Conservation (phyloP, 1,284 basidiomycete genomes). For the Agroathelia rolfsii region DNA sequence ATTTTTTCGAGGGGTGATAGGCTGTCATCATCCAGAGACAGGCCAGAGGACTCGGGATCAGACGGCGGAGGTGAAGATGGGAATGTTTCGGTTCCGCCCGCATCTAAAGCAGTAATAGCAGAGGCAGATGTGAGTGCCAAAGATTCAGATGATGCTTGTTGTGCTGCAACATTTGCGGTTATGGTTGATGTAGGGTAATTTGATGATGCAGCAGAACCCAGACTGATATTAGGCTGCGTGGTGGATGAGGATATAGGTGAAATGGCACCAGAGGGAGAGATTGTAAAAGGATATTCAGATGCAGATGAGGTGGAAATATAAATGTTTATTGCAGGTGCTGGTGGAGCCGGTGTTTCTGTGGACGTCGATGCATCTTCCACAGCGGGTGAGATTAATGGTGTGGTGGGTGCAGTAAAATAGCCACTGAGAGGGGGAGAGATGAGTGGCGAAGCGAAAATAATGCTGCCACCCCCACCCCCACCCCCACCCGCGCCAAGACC, state of each 20-base stretch:
- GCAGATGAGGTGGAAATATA: slow-evolving; percentile 10
- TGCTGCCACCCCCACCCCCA: no score
- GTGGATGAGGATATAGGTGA: no score
- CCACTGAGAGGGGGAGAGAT: slow-evolving; percentile 23
- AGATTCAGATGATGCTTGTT: no score
- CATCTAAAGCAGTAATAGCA: no score
- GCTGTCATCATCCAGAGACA: slow-evolving; percentile 61
- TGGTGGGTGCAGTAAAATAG: slow-evolving; percentile 25
- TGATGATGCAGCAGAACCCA: no score
- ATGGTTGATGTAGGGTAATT: no score
- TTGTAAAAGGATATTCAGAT: slow-evolving; percentile 18
- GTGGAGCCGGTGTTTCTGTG: slow-evolving; percentile 9
- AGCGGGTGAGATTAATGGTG: slow-evolving; percentile 22
- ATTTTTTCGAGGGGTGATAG: slow-evolving; percentile 86
- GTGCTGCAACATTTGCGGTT: no score
- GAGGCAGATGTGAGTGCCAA: no score
- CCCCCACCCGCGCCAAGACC: no score
- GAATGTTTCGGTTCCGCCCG: no score
- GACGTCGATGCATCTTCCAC: slow-evolving; percentile 23
- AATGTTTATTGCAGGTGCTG: slow-evolving; percentile 17
- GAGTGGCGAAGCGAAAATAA: slow-evolving; percentile 21
- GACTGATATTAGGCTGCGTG: no score
- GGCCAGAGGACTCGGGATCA: slow-evolving; percentile 33
- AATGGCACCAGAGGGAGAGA: slow-evolving; percentile 20
- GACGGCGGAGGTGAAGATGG: no score